Evolutionary conservation across 148 eudicot species (phyloP), one percentile per base, ranked within the genome.

Genomic region (Nepenthes mirabilis): DNA sequence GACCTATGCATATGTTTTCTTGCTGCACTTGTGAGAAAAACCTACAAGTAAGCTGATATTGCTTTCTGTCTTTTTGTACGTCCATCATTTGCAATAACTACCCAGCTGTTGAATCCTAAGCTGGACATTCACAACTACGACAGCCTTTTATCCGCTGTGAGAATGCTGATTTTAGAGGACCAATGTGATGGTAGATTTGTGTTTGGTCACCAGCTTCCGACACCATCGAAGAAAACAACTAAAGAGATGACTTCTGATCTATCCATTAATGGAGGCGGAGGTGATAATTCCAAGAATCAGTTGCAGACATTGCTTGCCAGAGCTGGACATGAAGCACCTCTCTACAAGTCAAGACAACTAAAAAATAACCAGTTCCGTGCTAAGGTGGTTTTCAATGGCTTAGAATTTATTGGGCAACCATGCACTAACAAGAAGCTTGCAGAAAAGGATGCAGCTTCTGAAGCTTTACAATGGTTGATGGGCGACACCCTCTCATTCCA

Each of bases 401-500:
- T 93, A 72, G 83, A 88, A 68, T 93, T 93, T 74, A 76, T 74
- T 9, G 91, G 98, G 14, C 79, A 74, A 65, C 83, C 98, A 57
- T 70, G 81, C 69, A 77, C 67, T 64, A 93, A 66, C 72, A 93
- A 88, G 73, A 93, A 83, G 77, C 79, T 70, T 56, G 95, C 98
- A 2, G 98, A 93, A 67, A 93, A 93, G 63, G 88, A 84, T 63
- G 98, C 96, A 3, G 98, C 98, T 51, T 74, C 82, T 36, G 87
- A 85, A 71, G 98, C 95, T 68, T 47, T 93, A 43, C 73, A 68
- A 63, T 93, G 89, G 95, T 68, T 93, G 81, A 83, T 77, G 68
- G 95, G 96, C 2, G 96, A 82, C 49, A 74, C 80, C 65, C 83
- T 79, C 53, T 82, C 96, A 34, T 71, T 85, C 36, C 50, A 61